Conservation (phyloP, 805 yeast species). For the Candida peoriensis region DNA sequence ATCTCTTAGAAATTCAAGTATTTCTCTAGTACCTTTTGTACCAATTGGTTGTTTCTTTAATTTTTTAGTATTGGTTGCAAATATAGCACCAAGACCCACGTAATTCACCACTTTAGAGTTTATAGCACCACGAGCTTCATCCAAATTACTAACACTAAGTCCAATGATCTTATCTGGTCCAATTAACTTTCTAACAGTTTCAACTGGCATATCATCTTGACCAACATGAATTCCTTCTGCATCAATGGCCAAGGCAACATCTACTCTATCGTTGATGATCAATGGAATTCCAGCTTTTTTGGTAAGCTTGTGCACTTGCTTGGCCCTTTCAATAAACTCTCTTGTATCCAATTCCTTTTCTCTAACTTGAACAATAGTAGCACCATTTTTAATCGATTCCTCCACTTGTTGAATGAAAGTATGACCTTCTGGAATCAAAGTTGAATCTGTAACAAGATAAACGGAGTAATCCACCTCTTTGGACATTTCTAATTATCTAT, state of each 20-base stretch:
- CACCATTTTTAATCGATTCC: slow-evolving; percentile 64
- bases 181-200: slow-evolving; percentile 51
- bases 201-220: slow-evolving; percentile 72
- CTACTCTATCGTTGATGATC: slow-evolving; percentile 81
- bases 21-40: slow-evolving; percentile 53
- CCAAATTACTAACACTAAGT: slow-evolving; percentile 58
- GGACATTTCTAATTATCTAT: too few relatives aligned
- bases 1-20: slow-evolving; percentile 42
- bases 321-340: slow-evolving; percentile 61
- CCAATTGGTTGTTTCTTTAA: slow-evolving; percentile 59
- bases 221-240: slow-evolving; percentile 95
- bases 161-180: slow-evolving; percentile 80
- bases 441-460: slow-evolving; percentile 77
- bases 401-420: slow-evolving; percentile 58
- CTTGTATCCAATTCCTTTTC: slow-evolving; percentile 71
- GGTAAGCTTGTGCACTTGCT: slow-evolving; percentile 57
- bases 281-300: slow-evolving; percentile 59
- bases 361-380: slow-evolving; percentile 75
- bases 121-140: slow-evolving; percentile 51
- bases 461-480: slow-evolving; percentile 46
- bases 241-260: slow-evolving; percentile 82
- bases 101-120: slow-evolving; percentile 54
- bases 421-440: slow-evolving; percentile 59
- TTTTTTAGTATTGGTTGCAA: slow-evolving; percentile 66
- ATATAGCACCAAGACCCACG: slow-evolving; percentile 81